Evolutionary conservation across 2,329 filamentous ascomycete species (phyloP).

Genomic region (Rutstroemia sp.): DNA sequence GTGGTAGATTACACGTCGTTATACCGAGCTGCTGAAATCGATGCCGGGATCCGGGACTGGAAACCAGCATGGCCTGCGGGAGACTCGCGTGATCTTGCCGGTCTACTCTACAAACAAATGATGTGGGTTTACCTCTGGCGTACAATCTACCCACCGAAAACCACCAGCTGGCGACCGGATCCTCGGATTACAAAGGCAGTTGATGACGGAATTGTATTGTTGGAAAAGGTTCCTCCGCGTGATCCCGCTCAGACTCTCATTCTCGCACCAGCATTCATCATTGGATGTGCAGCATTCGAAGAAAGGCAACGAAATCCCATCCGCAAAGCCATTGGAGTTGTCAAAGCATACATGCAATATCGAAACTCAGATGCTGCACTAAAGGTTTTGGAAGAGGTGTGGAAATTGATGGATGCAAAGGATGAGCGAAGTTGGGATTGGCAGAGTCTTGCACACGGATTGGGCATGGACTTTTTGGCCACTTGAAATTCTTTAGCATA

Average conservation of each 20-base stretch:
- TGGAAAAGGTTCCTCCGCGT: constrained; percentile 47
- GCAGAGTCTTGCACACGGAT: constrained; percentile 46
- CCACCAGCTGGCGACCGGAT: constrained; percentile 33
- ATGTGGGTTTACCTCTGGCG: constrained; percentile 58
- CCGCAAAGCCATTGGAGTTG: constrained; percentile 39
- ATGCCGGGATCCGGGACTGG: constrained; percentile 69
- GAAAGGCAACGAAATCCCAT: constrained; percentile 45
- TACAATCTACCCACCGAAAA: constrained; percentile 49
- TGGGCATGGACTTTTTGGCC: constrained; percentile 48
- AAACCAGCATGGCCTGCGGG: constrained; percentile 52
- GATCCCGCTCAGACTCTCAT: constrained; percentile 54
- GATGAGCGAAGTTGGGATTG: constrained; percentile 58
- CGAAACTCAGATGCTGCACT: constrained; percentile 48
- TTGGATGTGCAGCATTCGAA: constrained; percentile 53
- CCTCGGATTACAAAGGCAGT: constrained; percentile 46
- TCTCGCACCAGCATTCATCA: constrained; percentile 51
- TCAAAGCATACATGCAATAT: constrained; percentile 52
- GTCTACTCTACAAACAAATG: constrained; percentile 56
- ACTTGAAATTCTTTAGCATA: constrained; percentile 18
- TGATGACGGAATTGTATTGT: constrained; percentile 46
- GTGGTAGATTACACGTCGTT: constrained; percentile 67
- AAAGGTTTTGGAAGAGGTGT: constrained; percentile 50
- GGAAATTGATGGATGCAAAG: constrained; percentile 49
- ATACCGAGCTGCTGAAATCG: constrained; percentile 67
- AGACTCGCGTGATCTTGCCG: constrained; percentile 49